Evolutionary conservation across 352 stramenopile genomes (phyloP), one percentile per base, ranked within the genome.

Genomic region (Thraustochytrium striatum): DNA sequence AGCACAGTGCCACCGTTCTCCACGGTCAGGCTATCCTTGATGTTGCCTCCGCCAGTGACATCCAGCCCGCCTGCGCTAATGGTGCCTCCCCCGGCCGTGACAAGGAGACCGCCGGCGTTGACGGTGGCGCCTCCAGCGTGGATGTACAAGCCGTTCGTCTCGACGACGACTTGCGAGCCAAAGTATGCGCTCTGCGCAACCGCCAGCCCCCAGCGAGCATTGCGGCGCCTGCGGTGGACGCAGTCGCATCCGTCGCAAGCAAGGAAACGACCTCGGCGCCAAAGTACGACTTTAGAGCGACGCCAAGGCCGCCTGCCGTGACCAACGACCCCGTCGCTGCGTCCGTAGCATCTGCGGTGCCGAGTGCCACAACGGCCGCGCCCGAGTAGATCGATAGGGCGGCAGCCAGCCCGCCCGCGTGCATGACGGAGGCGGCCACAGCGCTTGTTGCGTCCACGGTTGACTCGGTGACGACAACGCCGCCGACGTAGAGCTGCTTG

Each of bases 61-160:
- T 70, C 59, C 3, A 36, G 33, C 7, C 59, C 83, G 2, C 79
- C 85, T 11, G 75, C 53, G 11, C 47, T 69, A 43, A 88, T 82
- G 0, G 68, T 83, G 19, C 81, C 57, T 8, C 84, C 84, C 11
- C 79, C 84, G 1, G 69, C 69, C 0, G 72, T 79, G 44, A 89
- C 69, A 3, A 44, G 47, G 32, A 89, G 5, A 2, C 85, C 85
- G 16, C 78, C 82, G 1, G n/a, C 47, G 11, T 85, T 57, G n/a
- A 91, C 86, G 2, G 83, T 88, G 2, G 83, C 85, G 44, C 78
- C 61, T n/a, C 86, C 87, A 0, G 68, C 72, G n/a, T 82, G 72
- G 32, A 78, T 19, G 55, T 72, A 25, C 43, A 61, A 58, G 57
- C 44, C 41, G 72, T 57, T 57, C 52, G 69, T 13, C 78, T 86